phyloP scores from a whole-genome alignment of 202 grass and related monocot genomes.

The Miscanthus sacchariflorus region DNA sequence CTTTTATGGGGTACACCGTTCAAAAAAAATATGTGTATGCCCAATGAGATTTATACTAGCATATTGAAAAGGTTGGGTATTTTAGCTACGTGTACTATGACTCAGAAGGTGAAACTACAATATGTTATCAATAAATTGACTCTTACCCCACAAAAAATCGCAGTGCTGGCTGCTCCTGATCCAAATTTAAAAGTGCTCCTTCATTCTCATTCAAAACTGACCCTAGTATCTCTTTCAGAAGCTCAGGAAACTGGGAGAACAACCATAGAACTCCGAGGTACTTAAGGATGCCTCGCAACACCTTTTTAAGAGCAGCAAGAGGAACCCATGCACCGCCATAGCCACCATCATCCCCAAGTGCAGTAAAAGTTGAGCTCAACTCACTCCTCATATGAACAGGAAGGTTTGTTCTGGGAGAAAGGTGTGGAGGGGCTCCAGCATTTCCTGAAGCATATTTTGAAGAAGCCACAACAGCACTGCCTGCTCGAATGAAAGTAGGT shows the following conservation, averaged over 20 bases:
- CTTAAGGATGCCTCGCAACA: slow-evolving; percentile 90
- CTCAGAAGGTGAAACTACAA: slow-evolving; percentile 7
- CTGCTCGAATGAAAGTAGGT: slow-evolving; percentile 55
- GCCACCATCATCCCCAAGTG: slow-evolving; percentile 95
- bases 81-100: slow-evolving; percentile 12
- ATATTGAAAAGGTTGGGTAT: slow-evolving; percentile 20
- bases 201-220: slow-evolving; percentile 98
- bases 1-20: background rate
- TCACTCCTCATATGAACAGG: slow-evolving; percentile 94
- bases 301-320: slow-evolving; percentile 93
- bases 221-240: slow-evolving; percentile 96
- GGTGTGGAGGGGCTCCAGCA: slow-evolving; percentile 37
- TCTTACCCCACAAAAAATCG: slow-evolving; percentile 99
- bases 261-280: slow-evolving; percentile 98
- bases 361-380: slow-evolving; percentile 90
- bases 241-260: slow-evolving; percentile 97
- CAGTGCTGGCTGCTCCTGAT: slow-evolving; percentile 97
- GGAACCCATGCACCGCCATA: slow-evolving; percentile 98
- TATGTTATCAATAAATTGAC: slow-evolving; percentile 20
- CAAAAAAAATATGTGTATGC: background rate
- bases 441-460: slow-evolving; percentile 50
- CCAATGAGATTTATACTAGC: background rate
- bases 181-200: slow-evolving; percentile 97
- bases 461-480: slow-evolving; percentile 51
- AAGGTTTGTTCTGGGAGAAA: slow-evolving; percentile 63